Evolutionary conservation across 2,329 filamentous ascomycete species (phyloP).

Genomic region (Lecanoromycetidae sp.): DNA sequence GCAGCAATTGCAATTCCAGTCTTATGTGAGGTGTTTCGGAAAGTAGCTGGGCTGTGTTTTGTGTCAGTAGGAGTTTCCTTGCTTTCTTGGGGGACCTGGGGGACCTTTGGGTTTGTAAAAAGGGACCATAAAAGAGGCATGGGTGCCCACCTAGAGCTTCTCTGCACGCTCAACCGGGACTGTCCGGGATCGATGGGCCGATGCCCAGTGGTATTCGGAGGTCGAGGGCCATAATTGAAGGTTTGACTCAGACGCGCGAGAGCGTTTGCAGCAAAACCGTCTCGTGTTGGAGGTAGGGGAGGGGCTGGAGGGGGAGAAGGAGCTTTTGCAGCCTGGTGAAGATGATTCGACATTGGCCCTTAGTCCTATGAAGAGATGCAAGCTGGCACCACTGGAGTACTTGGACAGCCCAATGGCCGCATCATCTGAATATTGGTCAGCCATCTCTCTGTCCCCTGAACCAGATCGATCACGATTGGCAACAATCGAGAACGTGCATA

Average conservation of each 20-base stretch:
- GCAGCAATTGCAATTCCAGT: constrained; percentile 53
- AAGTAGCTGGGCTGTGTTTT: constrained; percentile 33
- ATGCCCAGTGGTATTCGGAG: constrained; percentile 39
- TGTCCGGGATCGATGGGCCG: constrained; percentile 26
- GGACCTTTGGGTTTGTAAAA: constrained; percentile 2
- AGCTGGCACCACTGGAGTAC: no score
- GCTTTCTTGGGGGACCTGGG: constrained; percentile 4
- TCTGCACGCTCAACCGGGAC: constrained; percentile 14
- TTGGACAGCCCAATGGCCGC: constrained; percentile 4
- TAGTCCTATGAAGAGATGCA: not conserved
- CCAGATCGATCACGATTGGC: no score
- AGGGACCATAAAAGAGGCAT: not conserved
- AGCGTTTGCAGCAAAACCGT: constrained; percentile 35
- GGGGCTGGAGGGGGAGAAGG: constrained; percentile 26
- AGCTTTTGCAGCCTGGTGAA: constrained; percentile 2
- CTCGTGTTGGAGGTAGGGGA: constrained; percentile 29
- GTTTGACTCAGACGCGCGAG: constrained; percentile 43
- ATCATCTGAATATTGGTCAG: not conserved
- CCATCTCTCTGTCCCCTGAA: not conserved
- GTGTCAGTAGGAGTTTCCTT: not conserved
- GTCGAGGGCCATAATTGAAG: constrained; percentile 42
- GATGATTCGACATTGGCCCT: constrained; percentile 8
- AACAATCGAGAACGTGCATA: constrained; percentile 2
- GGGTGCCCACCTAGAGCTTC: constrained; percentile 15
- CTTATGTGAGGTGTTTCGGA: constrained; percentile 47